Percentiles rank a stretch among this genome's conserved stretches.
Evolutionary conservation across 495 filamentous ascomycete genomes (phyloP).

Genomic region (Tuber borchii): DNA sequence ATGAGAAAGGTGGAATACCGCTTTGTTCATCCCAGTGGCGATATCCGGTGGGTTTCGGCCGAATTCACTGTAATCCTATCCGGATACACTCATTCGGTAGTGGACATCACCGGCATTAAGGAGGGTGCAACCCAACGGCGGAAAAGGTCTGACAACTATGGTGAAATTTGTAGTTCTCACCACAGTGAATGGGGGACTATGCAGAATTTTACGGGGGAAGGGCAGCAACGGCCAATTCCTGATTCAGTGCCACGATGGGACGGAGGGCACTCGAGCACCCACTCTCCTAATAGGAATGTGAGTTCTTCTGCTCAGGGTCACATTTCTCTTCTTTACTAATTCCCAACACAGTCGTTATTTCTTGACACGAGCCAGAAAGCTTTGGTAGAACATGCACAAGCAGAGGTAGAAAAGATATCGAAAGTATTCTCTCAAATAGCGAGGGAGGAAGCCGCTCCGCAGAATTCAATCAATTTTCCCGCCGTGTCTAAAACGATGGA

Average conservation of each 20-base stretch:
- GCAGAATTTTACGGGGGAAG: neutral
- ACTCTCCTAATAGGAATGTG: neutral
- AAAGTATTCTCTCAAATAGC: conserved; percentile 25
- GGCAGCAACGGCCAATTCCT: conserved; percentile 2
- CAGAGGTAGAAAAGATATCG: conserved; percentile 19
- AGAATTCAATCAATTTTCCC: conserved; percentile 29
- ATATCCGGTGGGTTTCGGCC: conserved; percentile 37
- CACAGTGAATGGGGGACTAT: conserved; percentile 3
- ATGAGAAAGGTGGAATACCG: conserved; percentile 37
- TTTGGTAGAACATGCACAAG: neutral
- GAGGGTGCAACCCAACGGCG: conserved; percentile 7
- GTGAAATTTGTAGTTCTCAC: conserved; percentile 13
- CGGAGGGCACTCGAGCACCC: neutral
- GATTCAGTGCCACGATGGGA: conserved; percentile 8
- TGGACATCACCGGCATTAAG: conserved; percentile 26
- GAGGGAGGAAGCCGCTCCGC: conserved; percentile 24
- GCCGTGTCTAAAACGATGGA: conserved; percentile 25
- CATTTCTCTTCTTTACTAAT: neutral
- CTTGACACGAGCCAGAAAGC: neutral
- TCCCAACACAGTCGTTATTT: neutral
- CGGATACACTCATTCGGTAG: conserved; percentile 39
- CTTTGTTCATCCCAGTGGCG: conserved; percentile 35
- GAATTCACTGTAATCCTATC: conserved; percentile 38
- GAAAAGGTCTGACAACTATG: conserved; percentile 11
- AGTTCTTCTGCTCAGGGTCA: neutral